Percentiles rank a stretch among this genome's conserved stretches.
Evolutionary conservation across 2,329 filamentous ascomycete genomes (phyloP).

Genomic region (Paraphaeosphaeria minitans): DNA sequence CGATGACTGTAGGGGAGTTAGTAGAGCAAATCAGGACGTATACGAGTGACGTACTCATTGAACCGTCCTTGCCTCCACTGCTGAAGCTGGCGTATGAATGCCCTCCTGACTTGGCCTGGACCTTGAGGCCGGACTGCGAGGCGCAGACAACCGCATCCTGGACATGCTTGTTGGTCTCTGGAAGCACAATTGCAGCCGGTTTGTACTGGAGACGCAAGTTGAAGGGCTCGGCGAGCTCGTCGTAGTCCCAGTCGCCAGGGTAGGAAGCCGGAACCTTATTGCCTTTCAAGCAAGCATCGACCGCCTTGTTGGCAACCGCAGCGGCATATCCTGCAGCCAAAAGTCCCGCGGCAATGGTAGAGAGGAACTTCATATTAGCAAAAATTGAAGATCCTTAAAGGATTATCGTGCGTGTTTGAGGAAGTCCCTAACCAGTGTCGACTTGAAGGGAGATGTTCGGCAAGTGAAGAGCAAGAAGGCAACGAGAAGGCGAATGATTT

Average conservation of each 20-base stretch:
- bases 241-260: constrained; percentile 31
- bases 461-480: constrained; percentile 3
- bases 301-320: constrained; percentile 3
- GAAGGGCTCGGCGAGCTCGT: constrained; percentile 41
- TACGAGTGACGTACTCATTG: constrained; percentile 36
- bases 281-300: constrained; percentile 31
- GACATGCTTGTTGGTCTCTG: constrained; percentile 59
- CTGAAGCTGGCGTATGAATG: constrained; percentile 65
- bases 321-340: constrained; percentile 9
- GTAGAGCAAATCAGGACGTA: background rate
- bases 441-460: background rate
- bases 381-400: background rate
- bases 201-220: constrained; percentile 46
- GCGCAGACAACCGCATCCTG: constrained; percentile 65
- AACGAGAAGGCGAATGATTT: background rate
- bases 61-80: constrained; percentile 56
- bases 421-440: constrained; percentile 2
- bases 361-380: constrained; percentile 9
- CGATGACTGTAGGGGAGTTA: constrained; percentile 42
- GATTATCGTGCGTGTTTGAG: background rate
- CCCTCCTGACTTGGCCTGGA: constrained; percentile 67
- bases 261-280: constrained; percentile 43
- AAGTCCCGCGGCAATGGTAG: constrained; percentile 5
- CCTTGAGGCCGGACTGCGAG: constrained; percentile 54
- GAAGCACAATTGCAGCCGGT: constrained; percentile 63